These are phyloP conservation scores for Gracilariopsis chorda DNA, from an alignment of 23 red algal genomes.

Conservation along the genomic window DNA sequence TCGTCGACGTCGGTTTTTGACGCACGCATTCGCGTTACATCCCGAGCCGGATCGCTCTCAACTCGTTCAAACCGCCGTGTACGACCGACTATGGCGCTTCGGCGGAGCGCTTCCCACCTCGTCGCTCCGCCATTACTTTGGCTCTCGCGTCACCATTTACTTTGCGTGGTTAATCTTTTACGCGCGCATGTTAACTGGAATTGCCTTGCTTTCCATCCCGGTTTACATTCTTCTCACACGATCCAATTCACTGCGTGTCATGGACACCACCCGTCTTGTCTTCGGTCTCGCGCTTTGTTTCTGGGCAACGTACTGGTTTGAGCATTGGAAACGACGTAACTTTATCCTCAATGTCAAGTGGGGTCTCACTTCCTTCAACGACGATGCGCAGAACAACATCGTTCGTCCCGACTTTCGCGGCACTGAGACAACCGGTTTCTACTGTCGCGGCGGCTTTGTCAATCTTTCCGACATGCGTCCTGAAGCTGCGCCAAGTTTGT, in stretches of 20 bases:
- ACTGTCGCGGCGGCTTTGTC: constrained; percentile 60
- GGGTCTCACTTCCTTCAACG: constrained; percentile 53
- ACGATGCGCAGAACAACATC: constrained; percentile 33
- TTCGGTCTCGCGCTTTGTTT: constrained; percentile 40
- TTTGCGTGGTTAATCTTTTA: constrained; percentile 60
- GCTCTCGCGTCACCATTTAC: constrained; percentile 60
- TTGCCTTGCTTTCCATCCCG: constrained; percentile 31
- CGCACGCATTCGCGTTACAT: constrained; percentile 39
- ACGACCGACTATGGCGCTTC: constrained; percentile 20
- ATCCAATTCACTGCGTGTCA: not conserved
- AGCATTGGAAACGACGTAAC: constrained; percentile 71
- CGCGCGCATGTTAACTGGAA: constrained; percentile 30
- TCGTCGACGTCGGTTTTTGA: not conserved
- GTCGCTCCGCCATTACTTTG: constrained; percentile 52
- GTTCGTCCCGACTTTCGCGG: constrained; percentile 37
- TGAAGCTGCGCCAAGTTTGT: not conserved
- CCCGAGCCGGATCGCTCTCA: not conserved
- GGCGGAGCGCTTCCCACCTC: not conserved
- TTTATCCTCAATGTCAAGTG: constrained; percentile 64
- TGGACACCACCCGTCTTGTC: constrained; percentile 10
- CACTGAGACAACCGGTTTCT: constrained; percentile 30
- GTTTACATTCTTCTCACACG: not conserved
- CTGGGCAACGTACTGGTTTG: constrained; percentile 55
- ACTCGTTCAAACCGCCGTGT: constrained; percentile 27
- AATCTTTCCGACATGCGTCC: constrained; percentile 46